Evolutionary conservation across 371 early-diverging fungal species (phyloP), one percentile per base, ranked within the genome.

Genomic region (Blyttiomyces sp.): DNA sequence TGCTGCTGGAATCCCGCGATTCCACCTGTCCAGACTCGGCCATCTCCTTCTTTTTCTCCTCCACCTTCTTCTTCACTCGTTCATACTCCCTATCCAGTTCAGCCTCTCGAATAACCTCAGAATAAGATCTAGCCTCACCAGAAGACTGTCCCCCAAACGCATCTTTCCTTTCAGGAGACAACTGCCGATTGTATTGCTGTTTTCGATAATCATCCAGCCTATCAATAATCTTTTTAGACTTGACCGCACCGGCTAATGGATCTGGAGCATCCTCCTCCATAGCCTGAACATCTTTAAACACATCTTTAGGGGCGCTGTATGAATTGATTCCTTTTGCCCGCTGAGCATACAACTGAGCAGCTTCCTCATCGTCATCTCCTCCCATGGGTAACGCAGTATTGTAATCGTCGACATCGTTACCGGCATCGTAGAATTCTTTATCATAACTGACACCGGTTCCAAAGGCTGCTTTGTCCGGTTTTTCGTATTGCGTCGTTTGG

Each of bases 141-240:
- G 54, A 7, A 16, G 7, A 21, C 23, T 49, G n/a, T 46, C 19
- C 32, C 51, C 61, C 46, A 67, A 96, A 94, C 0, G 93, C 88
- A 69, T 97, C 96, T 32, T 72, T 79, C 16, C 95, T 81, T 50
- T 88, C 88, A 2, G 95, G 94, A 11, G 95, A 94, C 24, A 97
- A 81, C 55, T 79, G 80, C 7, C 98, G 83, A 46, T 83, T 84
- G 55, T 85, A 83, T 33, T 94, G 75, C 31, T 91, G 85, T 43
- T 58, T 59, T 44, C 89, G 88, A 61, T 97, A 95, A 51, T 94
- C 93, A 71, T 82, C 84, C 67, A 95, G 90, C 49, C 95, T 74
- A 44, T 93, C 95, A 5, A 85, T 85, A 59, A 95, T 92, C 5
- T 78, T 73, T 33, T 81, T 74, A 3, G 84, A 84, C 26, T 71